Percentiles rank a stretch among this genome's conserved stretches.
These are phyloP conservation scores for Jamesozyma gamospora DNA, from an alignment of 805 yeast genomes.

Conservation along the genomic window DNA sequence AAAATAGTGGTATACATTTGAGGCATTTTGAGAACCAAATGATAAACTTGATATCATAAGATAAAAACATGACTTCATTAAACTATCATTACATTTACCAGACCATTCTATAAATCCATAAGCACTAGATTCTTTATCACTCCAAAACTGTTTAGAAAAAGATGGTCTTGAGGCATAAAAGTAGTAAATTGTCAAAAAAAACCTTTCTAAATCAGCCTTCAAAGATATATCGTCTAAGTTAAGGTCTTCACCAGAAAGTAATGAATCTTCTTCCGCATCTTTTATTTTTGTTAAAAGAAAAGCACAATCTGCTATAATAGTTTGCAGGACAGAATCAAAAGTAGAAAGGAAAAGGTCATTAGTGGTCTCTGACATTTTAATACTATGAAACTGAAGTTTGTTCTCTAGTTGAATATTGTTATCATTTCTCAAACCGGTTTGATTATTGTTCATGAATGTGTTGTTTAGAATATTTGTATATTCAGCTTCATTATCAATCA, in stretches of 20 bases:
- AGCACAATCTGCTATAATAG: constrained; percentile 55
- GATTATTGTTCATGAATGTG: neutral
- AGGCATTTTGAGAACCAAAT: constrained; percentile 45
- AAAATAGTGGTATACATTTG: constrained; percentile 41
- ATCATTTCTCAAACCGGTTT: neutral
- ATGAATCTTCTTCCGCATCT: constrained; percentile 65
- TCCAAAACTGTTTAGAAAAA: constrained; percentile 56
- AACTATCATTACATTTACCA: constrained; percentile 63
- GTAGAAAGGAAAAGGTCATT: constrained; percentile 30
- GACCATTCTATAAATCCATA: constrained; percentile 88
- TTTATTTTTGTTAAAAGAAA: constrained; percentile 55
- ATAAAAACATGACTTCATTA: constrained; percentile 75
- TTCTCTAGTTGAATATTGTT: neutral
- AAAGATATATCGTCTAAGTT: constrained; percentile 55
- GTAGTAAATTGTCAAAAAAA: constrained; percentile 65
- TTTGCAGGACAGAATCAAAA: constrained; percentile 43
- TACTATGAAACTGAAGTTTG: constrained; percentile 5
- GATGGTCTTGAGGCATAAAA: constrained; percentile 55
- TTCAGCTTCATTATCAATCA: constrained; percentile 33
- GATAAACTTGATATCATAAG: constrained; percentile 70
- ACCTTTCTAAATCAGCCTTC: constrained; percentile 79
- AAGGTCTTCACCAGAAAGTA: constrained; percentile 47
- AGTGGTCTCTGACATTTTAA: constrained; percentile 19
- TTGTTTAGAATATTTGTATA: neutral
- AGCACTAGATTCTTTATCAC: constrained; percentile 51